phyloP scores from a whole-genome alignment of 2,329 filamentous ascomycete species.

The Fusarium vanettenii region DNA sequence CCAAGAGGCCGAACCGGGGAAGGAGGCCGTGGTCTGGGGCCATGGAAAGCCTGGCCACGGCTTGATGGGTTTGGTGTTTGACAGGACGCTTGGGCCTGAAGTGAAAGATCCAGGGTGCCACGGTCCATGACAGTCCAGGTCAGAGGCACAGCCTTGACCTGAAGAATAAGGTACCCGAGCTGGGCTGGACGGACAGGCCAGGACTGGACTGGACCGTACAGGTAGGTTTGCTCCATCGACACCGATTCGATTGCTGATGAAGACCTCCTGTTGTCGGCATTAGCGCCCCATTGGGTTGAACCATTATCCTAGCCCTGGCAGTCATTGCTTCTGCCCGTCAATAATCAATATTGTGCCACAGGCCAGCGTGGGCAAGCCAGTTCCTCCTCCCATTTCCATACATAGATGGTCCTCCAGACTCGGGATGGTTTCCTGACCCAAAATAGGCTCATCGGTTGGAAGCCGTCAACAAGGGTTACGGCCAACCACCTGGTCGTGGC shows the following conservation, averaged over 20 bases:
- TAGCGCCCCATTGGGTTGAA: constrained; percentile 24
- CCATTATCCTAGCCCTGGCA: constrained; percentile 6
- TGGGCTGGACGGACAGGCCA: not conserved
- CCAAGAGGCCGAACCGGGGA: constrained; percentile 43
- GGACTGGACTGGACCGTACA: too few relatives aligned
- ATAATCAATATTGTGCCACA: constrained; percentile 13
- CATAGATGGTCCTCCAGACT: not conserved
- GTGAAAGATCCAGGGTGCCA: constrained; percentile 22
- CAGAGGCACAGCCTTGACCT: constrained; percentile 12
- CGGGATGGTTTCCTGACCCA: not conserved
- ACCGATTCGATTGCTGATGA: constrained; percentile 9
- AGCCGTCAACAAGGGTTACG: constrained; percentile 7
- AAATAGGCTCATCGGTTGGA: not conserved
- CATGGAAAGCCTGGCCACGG: constrained; percentile 32
- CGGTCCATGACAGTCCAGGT: constrained; percentile 13
- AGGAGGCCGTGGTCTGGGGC: constrained; percentile 26
- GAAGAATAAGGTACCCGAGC: not conserved
- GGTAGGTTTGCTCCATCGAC: not conserved
- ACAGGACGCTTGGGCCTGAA: constrained; percentile 44
- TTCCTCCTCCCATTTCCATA: not conserved
- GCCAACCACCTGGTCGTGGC: not conserved
- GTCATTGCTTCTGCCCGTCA: constrained; percentile 26
- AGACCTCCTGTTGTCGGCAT: constrained; percentile 13
- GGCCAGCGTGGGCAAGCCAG: not conserved
- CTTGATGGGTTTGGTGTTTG: constrained; percentile 31